Evolutionary conservation across 257 asterid genomes (phyloP).

Genomic region (Plantago ovata): DNA sequence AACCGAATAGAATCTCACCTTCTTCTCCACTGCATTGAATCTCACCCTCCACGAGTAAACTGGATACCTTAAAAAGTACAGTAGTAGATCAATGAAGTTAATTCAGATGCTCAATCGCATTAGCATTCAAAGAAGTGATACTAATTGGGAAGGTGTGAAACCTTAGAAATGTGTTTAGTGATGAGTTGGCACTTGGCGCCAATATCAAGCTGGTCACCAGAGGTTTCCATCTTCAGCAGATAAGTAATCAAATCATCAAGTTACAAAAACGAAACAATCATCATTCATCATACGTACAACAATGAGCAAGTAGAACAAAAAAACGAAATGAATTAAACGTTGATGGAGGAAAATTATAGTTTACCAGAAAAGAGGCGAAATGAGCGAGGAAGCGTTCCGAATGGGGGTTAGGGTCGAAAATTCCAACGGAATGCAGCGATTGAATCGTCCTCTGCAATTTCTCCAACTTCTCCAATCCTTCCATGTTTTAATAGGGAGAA

Average conservation of each 20-base stretch:
- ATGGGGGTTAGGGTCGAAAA: constrained; percentile 41
- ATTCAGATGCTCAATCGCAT: constrained; percentile 4
- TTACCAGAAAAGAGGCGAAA: constrained; percentile 58
- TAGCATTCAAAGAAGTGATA: constrained; percentile 11
- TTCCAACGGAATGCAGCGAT: constrained; percentile 45
- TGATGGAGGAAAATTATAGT: neutral
- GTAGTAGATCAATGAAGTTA: constrained; percentile 3
- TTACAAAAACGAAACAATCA: neutral
- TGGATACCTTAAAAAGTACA: constrained; percentile 41
- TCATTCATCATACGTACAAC: no score
- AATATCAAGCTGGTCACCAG: constrained; percentile 43
- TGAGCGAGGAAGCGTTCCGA: constrained; percentile 69
- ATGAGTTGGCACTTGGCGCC: constrained; percentile 59
- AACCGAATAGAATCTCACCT: neutral
- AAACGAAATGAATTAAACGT: neutral
- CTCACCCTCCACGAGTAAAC: constrained; percentile 30
- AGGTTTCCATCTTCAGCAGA: constrained; percentile 49
- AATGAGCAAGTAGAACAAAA: neutral
- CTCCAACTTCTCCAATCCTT: constrained; percentile 66
- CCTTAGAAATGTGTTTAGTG: constrained; percentile 54
- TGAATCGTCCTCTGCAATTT: constrained; percentile 50
- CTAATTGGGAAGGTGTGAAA: constrained; percentile 25
- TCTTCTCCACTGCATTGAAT: constrained; percentile 34
- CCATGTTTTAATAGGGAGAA: constrained; percentile 58
- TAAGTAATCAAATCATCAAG: constrained; percentile 4